Evolutionary conservation across 441 rosid genomes (phyloP).

Genomic region (Arabidopsis lyrata): DNA sequence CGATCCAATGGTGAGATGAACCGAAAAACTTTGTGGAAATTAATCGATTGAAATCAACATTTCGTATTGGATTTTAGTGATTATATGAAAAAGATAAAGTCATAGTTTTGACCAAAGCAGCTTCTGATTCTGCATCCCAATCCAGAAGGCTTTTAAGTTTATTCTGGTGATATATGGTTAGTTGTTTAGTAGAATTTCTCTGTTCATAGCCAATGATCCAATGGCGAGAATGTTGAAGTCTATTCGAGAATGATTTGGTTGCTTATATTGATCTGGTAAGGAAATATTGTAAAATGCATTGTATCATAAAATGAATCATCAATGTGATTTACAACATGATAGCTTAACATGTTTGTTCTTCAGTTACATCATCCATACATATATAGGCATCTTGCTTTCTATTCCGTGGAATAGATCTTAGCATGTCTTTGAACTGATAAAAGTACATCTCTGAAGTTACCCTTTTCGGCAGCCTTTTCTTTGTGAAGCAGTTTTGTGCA

Average conservation of each 20-base stretch:
- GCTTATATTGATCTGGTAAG: not conserved
- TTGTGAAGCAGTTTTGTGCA: slow-evolving; percentile 25
- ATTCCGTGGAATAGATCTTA: not conserved
- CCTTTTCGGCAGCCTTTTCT: slow-evolving; percentile 1
- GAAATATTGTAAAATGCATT: not conserved
- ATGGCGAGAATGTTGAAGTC: not conserved
- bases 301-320: not conserved
- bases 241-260: not conserved
- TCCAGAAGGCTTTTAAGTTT: not conserved
- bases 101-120: not conserved
- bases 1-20: not conserved
- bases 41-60: no score
- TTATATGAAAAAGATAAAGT: not conserved
- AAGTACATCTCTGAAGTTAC: slow-evolving; percentile 2
- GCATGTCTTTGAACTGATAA: not conserved
- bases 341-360: not conserved
- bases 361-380: not conserved
- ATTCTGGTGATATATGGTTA: not conserved
- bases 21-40: not conserved
- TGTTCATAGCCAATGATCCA: slow-evolving; percentile 1
- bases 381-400: no score
- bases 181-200: not conserved
- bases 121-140: not conserved
- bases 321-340: slow-evolving; percentile 1
- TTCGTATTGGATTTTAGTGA: not conserved